These are phyloP conservation scores for Collybia mongolica DNA, from an alignment of 768 basidiomycete genomes.

Conservation along the genomic window DNA sequence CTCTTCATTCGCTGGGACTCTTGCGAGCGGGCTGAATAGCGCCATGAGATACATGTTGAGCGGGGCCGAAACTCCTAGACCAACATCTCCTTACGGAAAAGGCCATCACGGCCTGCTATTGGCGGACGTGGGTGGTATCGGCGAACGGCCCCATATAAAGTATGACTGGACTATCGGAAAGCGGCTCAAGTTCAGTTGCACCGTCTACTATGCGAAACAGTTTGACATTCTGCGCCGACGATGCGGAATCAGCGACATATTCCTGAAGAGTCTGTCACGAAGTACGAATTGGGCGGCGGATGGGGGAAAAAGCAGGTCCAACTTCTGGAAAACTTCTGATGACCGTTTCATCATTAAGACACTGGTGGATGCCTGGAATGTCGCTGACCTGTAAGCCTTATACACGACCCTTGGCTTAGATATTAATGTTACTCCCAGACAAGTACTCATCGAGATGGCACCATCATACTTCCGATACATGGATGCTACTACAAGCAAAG, in stretches of 20 bases:
- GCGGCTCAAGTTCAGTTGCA: constrained; percentile 74
- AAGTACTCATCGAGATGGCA: constrained; percentile 74
- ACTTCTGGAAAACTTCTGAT: constrained; percentile 83
- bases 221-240: constrained; percentile 66
- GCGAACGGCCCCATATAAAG: constrained; percentile 79
- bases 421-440: constrained; percentile 36
- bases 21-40: constrained; percentile 52
- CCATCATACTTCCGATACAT: constrained; percentile 82
- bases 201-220: constrained; percentile 79
- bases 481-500: constrained; percentile 61
- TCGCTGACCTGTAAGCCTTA: constrained; percentile 69
- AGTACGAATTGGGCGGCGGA: constrained; percentile 71
- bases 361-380: constrained; percentile 83
- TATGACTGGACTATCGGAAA: constrained; percentile 80
- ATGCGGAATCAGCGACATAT: constrained; percentile 64
- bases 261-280: constrained; percentile 57
- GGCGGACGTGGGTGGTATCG: constrained; percentile 42
- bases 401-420: constrained; percentile 1
- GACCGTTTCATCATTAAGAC: constrained; percentile 84
- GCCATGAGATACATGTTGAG: constrained; percentile 62
- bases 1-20: constrained; percentile 41
- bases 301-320: constrained; percentile 78
- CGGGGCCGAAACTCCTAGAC: constrained; percentile 27
- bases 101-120: constrained; percentile 51
- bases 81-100: constrained; percentile 33